Percentiles rank a stretch among this genome's conserved stretches.
Conservation (phyloP, 495 filamentous ascomycete species). For the Hyaloscypha hepaticicola region DNA sequence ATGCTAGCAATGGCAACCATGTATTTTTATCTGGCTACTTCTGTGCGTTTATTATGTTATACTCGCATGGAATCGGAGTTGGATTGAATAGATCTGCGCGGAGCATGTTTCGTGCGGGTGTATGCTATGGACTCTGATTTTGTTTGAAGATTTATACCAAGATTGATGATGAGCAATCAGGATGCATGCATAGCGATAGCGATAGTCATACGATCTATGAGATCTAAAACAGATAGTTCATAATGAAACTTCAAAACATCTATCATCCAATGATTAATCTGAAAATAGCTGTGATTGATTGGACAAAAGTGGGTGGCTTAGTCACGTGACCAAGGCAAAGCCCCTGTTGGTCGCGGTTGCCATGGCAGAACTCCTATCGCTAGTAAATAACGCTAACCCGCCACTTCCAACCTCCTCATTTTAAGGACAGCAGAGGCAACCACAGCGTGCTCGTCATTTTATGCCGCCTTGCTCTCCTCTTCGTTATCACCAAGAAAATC, state of each 20-base stretch:
- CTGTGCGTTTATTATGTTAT: constrained; percentile 19
- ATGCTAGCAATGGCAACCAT: constrained; percentile 29
- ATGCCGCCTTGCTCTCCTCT: neutral
- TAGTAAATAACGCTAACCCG: constrained; percentile 9
- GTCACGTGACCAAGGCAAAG: neutral
- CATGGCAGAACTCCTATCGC: neutral
- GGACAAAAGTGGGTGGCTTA: neutral
- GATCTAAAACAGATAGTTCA: constrained; percentile 3
- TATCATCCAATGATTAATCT: neutral
- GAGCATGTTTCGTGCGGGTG: constrained; percentile 2
- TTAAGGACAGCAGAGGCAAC: constrained; percentile 4
- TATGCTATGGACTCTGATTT: neutral
- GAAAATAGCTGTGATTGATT: neutral
- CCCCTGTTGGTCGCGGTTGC: neutral
- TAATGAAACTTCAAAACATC: constrained; percentile 7
- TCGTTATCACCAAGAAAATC: neutral
- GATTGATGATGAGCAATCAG: constrained; percentile 9
- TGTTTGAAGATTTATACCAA: neutral
- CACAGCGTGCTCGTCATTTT: constrained; percentile 4
- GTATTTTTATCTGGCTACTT: constrained; percentile 20
- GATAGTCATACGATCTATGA: neutral
- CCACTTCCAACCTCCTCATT: constrained; percentile 7
- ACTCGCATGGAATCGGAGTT: constrained; percentile 22
- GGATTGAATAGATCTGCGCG: constrained; percentile 13
- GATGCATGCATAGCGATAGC: neutral